Base-by-base conservation (phyloP, 768 basidiomycete species). In the Hygrophorus russula region DNA sequence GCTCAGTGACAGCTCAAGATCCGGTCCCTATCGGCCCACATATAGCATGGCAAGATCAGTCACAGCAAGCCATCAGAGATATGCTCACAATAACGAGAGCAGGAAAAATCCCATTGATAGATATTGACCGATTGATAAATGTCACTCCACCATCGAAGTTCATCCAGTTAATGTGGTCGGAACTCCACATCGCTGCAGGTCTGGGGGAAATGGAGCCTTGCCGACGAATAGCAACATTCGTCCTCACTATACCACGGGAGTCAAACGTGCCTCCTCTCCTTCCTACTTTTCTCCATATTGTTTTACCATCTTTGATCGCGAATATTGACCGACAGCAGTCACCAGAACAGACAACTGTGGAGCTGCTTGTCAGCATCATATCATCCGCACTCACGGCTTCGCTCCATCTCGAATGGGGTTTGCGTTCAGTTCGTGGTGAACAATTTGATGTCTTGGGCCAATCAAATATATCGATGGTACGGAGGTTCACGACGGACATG, bases 321-420 rank as follows among this genome's bases (percentile, higher is more conserved):
- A 51, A 55, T 13, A 71, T 81, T 39, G 83, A 88, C 53, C 63
- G 62, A 4, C 69, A 73, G 51, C 65, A 63, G 42, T 59, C 66
- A 18, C 53, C 64, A n/a, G 79, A 83, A 45, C 73, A 78, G 47
- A 65, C 68, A 7, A 58, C n/a, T n/a, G n/a, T 78, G 42, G 84
- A 90, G 54, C 66, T 86, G 20, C 56, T 88, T 17, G 74, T 75
- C n/a, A 66, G 70, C 3, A 64, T 83, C 41, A 62, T 86, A 14
- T 74, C 80, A 6, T 82, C 81, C 1, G 67, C 74, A 0, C 66
- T 89, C 30, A 79, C 79, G 1, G 71, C 74, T 1, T 76, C 81
- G 0, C 62, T 83, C 39, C 81, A 88, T 49, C 56, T 84, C 8
- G 86, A 89, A 56, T 73, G 80, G 66, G 80, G 80, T 9, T 60